phyloP scores from a whole-genome alignment of 2,329 filamentous ascomycete species.

The Aspergillus amoenus region DNA sequence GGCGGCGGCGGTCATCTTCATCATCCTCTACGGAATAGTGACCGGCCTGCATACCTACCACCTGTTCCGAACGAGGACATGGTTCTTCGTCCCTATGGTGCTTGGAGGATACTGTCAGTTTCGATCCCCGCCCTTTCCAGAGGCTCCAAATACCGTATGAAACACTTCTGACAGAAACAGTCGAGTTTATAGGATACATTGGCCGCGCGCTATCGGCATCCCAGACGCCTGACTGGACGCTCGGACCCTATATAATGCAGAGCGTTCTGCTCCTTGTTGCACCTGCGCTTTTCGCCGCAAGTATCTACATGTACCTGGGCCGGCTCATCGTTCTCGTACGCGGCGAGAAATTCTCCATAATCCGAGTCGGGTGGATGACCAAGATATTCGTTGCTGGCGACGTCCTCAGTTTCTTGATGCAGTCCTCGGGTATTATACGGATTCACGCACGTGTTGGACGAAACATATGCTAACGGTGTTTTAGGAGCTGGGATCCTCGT shows the following conservation, averaged over 20 bases:
- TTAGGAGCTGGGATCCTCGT: conserved; percentile 27
- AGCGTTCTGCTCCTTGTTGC: conserved; percentile 27
- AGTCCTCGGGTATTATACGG: conserved; percentile 23
- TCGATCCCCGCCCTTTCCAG: too few species aligned
- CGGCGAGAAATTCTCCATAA: conserved; percentile 20
- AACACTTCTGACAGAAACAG: conserved; percentile 26
- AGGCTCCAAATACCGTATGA: background rate
- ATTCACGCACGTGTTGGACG: background rate
- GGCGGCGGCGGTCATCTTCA: conserved; percentile 19
- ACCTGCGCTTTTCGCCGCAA: conserved; percentile 26
- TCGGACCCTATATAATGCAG: conserved; percentile 27
- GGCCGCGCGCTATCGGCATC: conserved; percentile 46
- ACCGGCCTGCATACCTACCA: conserved; percentile 14
- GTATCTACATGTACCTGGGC: conserved; percentile 29
- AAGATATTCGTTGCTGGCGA: conserved; percentile 31
- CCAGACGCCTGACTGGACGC: conserved; percentile 29
- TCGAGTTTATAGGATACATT: conserved; percentile 55
- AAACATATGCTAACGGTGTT: background rate
- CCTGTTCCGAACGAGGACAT: conserved; percentile 15
- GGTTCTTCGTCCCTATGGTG: conserved; percentile 18
- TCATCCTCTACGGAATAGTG: conserved; percentile 12
- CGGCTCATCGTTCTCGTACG: conserved; percentile 24
- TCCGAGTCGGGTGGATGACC: conserved; percentile 26
- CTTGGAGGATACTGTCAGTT: conserved; percentile 16
- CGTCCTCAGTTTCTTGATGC: conserved; percentile 31